phyloP scores from a whole-genome alignment of 179 eudicot species.

The Drosera spatulata region DNA sequence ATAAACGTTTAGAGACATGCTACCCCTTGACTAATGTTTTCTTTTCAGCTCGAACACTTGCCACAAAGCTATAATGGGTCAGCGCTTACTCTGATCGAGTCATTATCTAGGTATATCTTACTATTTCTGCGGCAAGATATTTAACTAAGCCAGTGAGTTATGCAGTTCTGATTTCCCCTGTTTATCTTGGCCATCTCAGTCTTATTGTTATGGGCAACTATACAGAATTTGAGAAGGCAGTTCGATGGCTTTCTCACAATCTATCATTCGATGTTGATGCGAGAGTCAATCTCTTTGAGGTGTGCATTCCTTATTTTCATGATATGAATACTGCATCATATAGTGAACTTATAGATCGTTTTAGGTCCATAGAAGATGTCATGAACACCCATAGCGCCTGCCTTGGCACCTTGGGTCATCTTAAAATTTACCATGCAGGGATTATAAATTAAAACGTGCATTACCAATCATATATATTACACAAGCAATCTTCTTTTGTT shows the following conservation, averaged over 20 bases:
- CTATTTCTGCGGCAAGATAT: not conserved
- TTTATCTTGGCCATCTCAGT: slow-evolving; percentile 30
- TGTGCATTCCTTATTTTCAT: slow-evolving; percentile 11
- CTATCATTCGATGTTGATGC: slow-evolving; percentile 86
- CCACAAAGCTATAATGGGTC: slow-evolving; percentile 82
- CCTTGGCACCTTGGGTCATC: not conserved
- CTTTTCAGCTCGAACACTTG: slow-evolving; percentile 64
- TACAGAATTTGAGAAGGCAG: slow-evolving; percentile 77
- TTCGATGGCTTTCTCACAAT: slow-evolving; percentile 85
- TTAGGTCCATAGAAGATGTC: too few species aligned
- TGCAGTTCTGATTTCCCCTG: not conserved
- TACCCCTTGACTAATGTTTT: not conserved
- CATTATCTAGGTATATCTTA: slow-evolving; percentile 71
- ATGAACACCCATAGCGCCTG: not conserved
- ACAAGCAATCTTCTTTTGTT: too few species aligned
- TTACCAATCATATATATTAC: too few species aligned
- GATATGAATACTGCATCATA: not conserved
- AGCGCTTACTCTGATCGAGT: slow-evolving; percentile 85
- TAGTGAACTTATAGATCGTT: not conserved
- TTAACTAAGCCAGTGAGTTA: not conserved
- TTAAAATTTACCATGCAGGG: too few species aligned
- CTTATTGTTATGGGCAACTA: slow-evolving; percentile 77
- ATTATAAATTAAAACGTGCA: too few species aligned
- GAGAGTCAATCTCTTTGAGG: slow-evolving; percentile 93
- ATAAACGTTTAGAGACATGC: not conserved